A percentile compares a stretch with the other conserved stretches of the same genome.
Conservation (phyloP, 176 grass and related monocot species). For the Phragmites australis region DNA sequence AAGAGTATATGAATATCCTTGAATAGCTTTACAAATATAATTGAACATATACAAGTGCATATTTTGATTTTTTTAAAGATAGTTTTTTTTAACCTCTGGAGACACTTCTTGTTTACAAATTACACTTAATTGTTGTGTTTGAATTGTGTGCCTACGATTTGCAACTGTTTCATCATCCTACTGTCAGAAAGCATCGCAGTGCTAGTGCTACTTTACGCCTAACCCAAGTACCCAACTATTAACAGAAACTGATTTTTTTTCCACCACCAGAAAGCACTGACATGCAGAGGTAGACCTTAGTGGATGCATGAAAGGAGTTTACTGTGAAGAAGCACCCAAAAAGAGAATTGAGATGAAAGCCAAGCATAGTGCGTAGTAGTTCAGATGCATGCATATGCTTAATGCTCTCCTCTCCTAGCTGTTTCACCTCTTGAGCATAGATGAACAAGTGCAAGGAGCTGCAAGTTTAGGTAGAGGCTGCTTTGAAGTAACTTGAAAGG, state of each 20-base stretch:
- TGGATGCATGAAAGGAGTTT: slow-evolving; percentile 25
- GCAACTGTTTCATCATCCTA: background rate
- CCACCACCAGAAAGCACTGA: slow-evolving; percentile 20
- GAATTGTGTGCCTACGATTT: background rate
- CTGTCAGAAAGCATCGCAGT: background rate
- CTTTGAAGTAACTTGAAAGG: slow-evolving; percentile 37
- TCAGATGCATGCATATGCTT: slow-evolving; percentile 18
- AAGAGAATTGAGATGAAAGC: slow-evolving; percentile 15
- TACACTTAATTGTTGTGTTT: background rate
- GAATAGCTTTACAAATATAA: background rate
- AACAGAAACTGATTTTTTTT: slow-evolving; percentile 17
- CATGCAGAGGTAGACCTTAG: slow-evolving; percentile 20
- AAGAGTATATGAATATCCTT: background rate
- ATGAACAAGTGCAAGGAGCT: slow-evolving; percentile 41
- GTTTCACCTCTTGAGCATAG: slow-evolving; percentile 39
- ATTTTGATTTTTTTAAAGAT: background rate
- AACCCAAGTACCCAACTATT: background rate
- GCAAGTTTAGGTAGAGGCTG: slow-evolving; percentile 51
- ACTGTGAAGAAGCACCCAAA: slow-evolving; percentile 16
- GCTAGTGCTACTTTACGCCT: background rate
- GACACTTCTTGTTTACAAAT: background rate
- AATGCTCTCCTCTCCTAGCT: background rate
- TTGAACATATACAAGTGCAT: background rate
- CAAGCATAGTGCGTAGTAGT: slow-evolving; percentile 3
- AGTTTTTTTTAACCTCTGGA: background rate